Percentiles rank a stretch among this genome's conserved stretches.
phyloP scores from a whole-genome alignment of 257 asterid genomes.

The Striga asiatica region DNA sequence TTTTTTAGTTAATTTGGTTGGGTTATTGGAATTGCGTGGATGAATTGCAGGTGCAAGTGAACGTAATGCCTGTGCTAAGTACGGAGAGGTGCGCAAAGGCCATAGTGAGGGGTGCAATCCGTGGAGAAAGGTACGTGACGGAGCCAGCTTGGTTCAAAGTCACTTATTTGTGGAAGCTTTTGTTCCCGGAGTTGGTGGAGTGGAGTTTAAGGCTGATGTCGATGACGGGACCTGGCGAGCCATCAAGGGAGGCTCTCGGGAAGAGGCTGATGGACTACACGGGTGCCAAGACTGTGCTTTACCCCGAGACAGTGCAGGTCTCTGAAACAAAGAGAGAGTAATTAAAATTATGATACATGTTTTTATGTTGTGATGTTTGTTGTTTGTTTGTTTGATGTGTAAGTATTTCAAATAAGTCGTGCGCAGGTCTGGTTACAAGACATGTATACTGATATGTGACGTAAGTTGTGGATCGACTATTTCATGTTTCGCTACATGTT shows the following conservation, averaged over 20 bases:
- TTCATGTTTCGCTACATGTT: too few relatives aligned
- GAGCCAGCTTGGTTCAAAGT: conserved; percentile 45
- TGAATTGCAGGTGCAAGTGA: conserved; percentile 32
- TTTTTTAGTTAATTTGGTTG: too few relatives aligned
- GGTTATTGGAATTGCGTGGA: too few relatives aligned
- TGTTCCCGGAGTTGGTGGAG: conserved; percentile 49
- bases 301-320: conserved; percentile 29
- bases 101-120: conserved; percentile 33
- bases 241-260: conserved; percentile 19
- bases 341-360: too few relatives aligned
- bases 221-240: conserved; percentile 22
- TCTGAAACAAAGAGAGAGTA: conserved; percentile 22
- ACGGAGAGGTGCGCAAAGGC: conserved; percentile 39
- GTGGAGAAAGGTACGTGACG: conserved; percentile 50
- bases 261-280: conserved; percentile 36
- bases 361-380: too few relatives aligned
- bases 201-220: conserved; percentile 28
- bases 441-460: too few relatives aligned
- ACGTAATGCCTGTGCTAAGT: conserved; percentile 29
- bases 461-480: too few relatives aligned
- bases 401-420: too few relatives aligned
- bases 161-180: conserved; percentile 34
- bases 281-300: conserved; percentile 28
- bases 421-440: too few relatives aligned
- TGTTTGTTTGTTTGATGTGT: too few relatives aligned